These are phyloP conservation scores for Calycina herbarum DNA, from an alignment of 2,329 filamentous ascomycete species.

Conservation along the genomic window DNA sequence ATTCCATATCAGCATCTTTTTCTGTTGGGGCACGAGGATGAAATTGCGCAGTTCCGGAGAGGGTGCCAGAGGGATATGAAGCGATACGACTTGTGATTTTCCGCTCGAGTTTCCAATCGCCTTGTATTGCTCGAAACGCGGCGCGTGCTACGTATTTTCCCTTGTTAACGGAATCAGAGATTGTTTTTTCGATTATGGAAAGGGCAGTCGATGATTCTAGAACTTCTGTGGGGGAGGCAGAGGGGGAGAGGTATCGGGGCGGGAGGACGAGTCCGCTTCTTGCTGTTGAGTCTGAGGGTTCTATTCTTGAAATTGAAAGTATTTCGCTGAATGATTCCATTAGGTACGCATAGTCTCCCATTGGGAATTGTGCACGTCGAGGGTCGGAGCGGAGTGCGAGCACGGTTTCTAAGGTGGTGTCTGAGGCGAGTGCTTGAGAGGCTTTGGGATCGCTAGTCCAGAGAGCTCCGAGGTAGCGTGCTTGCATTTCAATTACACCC, in stretches of 20 bases:
- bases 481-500: conserved; percentile 87
- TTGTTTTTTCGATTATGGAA: conserved; percentile 21
- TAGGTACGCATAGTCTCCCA: conserved; percentile 77
- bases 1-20: conserved; percentile 48
- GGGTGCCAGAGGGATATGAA: conserved; percentile 62
- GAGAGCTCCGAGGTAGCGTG: conserved; percentile 61
- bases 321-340: conserved; percentile 69
- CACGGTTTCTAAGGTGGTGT: conserved; percentile 31
- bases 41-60: conserved; percentile 66
- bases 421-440: conserved; percentile 29
- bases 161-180: conserved; percentile 30
- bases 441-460: conserved; percentile 48
- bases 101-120: conserved; percentile 65
- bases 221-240: conserved; percentile 44
- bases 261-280: conserved; percentile 44
- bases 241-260: conserved; percentile 47
- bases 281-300: conserved; percentile 39
- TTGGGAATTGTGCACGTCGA: conserved; percentile 69
- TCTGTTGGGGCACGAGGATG: conserved; percentile 59
- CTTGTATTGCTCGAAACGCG: conserved; percentile 70
- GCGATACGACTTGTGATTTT: conserved; percentile 54
- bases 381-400: conserved; percentile 33
- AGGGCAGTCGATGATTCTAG: conserved; percentile 48
- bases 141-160: conserved; percentile 60
- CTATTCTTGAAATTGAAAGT: conserved; percentile 49